phyloP scores from a whole-genome alignment of 495 filamentous ascomycete species.

The Neurospora tetraspora region DNA sequence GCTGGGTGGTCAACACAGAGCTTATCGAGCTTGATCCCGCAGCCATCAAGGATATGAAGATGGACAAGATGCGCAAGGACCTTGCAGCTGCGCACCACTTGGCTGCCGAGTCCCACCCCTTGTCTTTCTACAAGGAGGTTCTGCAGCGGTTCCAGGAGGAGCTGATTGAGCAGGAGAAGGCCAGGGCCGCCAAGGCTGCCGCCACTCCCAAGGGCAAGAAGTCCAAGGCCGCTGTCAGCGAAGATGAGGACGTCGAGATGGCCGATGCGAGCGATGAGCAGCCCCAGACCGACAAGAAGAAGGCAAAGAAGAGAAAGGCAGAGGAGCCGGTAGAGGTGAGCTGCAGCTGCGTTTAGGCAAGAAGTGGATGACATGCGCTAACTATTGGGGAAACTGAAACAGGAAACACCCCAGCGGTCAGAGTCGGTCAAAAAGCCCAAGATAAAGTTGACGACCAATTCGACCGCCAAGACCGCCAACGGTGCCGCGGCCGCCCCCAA shows the following conservation, averaged over 20 bases:
- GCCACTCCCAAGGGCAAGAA: slow-evolving; percentile 55
- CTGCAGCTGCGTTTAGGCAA: background rate
- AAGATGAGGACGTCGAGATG: slow-evolving; percentile 67
- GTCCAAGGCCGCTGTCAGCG: slow-evolving; percentile 34
- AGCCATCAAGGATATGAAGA: slow-evolving; percentile 51
- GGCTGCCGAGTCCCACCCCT: slow-evolving; percentile 58
- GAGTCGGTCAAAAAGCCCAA: slow-evolving; percentile 59
- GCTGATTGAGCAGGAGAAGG: slow-evolving; percentile 44
- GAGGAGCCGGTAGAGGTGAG: slow-evolving; percentile 60
- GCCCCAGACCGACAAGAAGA: slow-evolving; percentile 42
- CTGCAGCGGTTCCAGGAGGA: slow-evolving; percentile 58
- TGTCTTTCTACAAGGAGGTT: slow-evolving; percentile 68
- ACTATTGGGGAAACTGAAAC: slow-evolving; percentile 19
- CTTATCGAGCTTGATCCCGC: slow-evolving; percentile 62
- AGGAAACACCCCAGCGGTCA: slow-evolving; percentile 51
- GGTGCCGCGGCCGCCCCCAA: slow-evolving; percentile 39
- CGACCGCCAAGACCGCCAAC: slow-evolving; percentile 44
- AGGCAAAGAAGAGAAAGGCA: slow-evolving; percentile 63
- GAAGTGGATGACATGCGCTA: slow-evolving; percentile 9
- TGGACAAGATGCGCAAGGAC: slow-evolving; percentile 64
- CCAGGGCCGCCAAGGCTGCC: slow-evolving; percentile 52
- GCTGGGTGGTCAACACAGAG: slow-evolving; percentile 74
- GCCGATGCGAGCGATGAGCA: slow-evolving; percentile 49
- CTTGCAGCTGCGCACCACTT: slow-evolving; percentile 63
- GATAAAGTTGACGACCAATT: slow-evolving; percentile 47